These are phyloP conservation scores for Aphanoascus verrucosus DNA, from an alignment of 2,329 filamentous ascomycete species.

Conservation along the genomic window DNA sequence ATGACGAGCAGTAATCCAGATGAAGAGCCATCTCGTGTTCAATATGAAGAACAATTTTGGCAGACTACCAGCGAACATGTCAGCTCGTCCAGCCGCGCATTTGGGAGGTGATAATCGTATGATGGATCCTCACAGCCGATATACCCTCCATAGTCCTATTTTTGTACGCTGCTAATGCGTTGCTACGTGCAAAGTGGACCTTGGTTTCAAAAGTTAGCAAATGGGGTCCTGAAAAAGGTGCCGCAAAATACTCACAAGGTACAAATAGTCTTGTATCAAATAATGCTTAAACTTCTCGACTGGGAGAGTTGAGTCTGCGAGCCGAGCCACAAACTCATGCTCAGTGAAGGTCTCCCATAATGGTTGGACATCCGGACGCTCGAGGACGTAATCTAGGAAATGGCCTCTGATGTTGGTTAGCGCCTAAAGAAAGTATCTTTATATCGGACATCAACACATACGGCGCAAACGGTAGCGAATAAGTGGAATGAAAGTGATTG, in stretches of 20 bases:
- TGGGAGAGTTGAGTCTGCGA: slow-evolving; percentile 66
- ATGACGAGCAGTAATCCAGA: slow-evolving; percentile 67
- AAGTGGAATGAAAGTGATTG: slow-evolving; percentile 56
- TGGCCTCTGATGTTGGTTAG: slow-evolving; percentile 44
- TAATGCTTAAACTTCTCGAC: slow-evolving; percentile 75
- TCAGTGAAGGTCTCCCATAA: slow-evolving; percentile 68
- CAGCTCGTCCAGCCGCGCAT: not conserved
- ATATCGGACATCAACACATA: slow-evolving; percentile 25
- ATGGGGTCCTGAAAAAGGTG: not conserved
- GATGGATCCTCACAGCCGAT: slow-evolving; percentile 47
- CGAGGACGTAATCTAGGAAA: slow-evolving; percentile 74
- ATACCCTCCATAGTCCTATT: slow-evolving; percentile 63
- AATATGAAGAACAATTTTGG: slow-evolving; percentile 64
- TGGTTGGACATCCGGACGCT: slow-evolving; percentile 59
- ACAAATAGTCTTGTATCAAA: slow-evolving; percentile 85
- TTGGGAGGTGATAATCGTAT: not conserved
- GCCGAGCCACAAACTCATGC: slow-evolving; percentile 68
- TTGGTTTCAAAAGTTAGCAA: slow-evolving; percentile 25
- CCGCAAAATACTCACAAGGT: slow-evolving; percentile 47
- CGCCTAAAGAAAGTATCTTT: not conserved
- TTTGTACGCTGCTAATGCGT: slow-evolving; percentile 78
- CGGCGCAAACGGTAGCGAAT: slow-evolving; percentile 49
- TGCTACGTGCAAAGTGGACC: slow-evolving; percentile 80
- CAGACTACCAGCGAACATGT: slow-evolving; percentile 38
- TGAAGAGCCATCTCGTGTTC: slow-evolving; percentile 72